These are phyloP conservation scores for Hermanozyma aechmeae DNA, from an alignment of 805 yeast genomes.

Conservation along the genomic window DNA sequence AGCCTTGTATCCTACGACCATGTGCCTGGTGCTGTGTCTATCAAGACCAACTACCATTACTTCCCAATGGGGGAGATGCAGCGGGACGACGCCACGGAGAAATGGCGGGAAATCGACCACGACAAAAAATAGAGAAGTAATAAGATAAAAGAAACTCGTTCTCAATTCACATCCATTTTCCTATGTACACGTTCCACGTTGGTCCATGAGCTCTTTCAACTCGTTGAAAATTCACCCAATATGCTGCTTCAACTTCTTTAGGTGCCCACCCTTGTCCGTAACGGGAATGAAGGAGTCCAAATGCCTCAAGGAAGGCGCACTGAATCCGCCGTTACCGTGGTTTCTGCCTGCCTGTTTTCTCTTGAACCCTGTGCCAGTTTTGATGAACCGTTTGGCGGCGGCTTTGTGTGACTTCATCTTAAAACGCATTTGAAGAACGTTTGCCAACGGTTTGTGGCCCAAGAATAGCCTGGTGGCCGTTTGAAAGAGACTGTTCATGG, in stretches of 20 bases:
- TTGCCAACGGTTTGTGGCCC: slow-evolving; percentile 12
- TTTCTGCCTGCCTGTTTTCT: slow-evolving; percentile 69
- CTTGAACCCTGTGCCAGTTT: slow-evolving; percentile 54
- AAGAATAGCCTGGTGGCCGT: slow-evolving; percentile 8
- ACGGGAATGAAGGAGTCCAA: slow-evolving; percentile 54
- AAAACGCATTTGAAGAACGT: slow-evolving; percentile 27
- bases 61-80: slow-evolving; percentile 65
- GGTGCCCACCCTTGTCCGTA: slow-evolving; percentile 42
- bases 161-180: too few relatives aligned
- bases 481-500: slow-evolving; percentile 10
- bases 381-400: slow-evolving; percentile 79
- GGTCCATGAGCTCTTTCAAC: too few relatives aligned
- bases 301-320: slow-evolving; percentile 47
- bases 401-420: slow-evolving; percentile 77
- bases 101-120: slow-evolving; percentile 42
- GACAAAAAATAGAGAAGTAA: slow-evolving; percentile 20
- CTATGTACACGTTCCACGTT: slow-evolving; percentile 3
- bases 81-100: slow-evolving; percentile 35
- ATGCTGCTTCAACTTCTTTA: slow-evolving; percentile 48
- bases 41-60: slow-evolving; percentile 83
- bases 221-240: slow-evolving; percentile 17
- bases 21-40: slow-evolving; percentile 75
- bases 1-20: slow-evolving; percentile 79
- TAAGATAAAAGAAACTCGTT: too few relatives aligned
- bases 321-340: slow-evolving; percentile 90